Percentiles rank a stretch among this genome's conserved stretches.
These are phyloP conservation scores for Leptodermis oblonga DNA, from an alignment of 257 asterid species.

Conservation along the genomic window DNA sequence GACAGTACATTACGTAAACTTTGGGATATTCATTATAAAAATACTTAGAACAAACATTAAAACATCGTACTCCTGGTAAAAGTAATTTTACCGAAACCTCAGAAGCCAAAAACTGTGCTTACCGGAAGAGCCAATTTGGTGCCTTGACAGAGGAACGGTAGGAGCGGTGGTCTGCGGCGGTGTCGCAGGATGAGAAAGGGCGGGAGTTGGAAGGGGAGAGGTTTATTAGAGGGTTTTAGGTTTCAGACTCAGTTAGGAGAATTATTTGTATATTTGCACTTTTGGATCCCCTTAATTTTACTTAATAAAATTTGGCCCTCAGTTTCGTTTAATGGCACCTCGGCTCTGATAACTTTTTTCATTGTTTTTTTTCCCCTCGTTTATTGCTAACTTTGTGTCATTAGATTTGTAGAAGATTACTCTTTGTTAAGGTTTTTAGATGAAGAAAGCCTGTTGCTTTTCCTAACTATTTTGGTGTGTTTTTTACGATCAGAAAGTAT, in stretches of 20 bases:
- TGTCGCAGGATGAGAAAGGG: background rate
- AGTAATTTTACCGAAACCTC: background rate
- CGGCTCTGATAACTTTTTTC: background rate
- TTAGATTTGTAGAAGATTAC: no score
- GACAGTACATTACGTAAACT: background rate
- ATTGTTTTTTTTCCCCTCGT: background rate
- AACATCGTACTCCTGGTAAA: background rate
- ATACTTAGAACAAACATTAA: background rate
- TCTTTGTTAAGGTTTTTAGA: no score
- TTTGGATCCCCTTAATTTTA: background rate
- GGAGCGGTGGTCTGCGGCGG: background rate
- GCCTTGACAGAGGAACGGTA: background rate
- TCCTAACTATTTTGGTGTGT: no score
- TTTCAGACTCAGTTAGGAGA: background rate
- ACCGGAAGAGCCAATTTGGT: background rate
- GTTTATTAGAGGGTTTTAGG: constrained; percentile 5
- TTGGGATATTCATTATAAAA: background rate
- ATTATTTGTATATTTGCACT: background rate
- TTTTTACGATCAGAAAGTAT: no score
- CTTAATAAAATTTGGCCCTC: background rate
- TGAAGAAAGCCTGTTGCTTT: no score
- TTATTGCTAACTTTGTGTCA: background rate
- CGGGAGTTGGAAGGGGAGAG: background rate
- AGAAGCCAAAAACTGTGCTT: background rate
- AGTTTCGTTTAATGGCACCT: background rate